Evolutionary conservation across 1,139 yeast species (phyloP).

Genomic region (Sugiyamaella grinbergsii): DNA sequence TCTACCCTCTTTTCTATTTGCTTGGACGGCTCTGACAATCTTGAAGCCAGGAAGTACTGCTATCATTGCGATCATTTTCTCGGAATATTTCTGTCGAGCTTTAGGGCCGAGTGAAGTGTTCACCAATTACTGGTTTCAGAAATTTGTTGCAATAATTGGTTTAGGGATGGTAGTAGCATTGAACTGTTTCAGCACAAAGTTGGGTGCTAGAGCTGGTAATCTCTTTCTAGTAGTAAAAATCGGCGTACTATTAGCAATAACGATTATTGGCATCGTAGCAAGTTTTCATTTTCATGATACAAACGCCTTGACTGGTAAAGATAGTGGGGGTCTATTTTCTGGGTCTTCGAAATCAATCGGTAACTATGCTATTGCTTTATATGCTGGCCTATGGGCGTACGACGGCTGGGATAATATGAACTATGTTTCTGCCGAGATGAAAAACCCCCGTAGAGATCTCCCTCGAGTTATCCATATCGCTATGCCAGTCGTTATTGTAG

Average conservation of each 20-base stretch:
- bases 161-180: slow-evolving; percentile 37
- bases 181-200: slow-evolving; percentile 40
- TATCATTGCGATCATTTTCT: slow-evolving; percentile 46
- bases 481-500: slow-evolving; percentile 46
- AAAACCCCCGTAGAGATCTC: slow-evolving; percentile 42
- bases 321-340: slow-evolving; percentile 32
- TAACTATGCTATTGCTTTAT: slow-evolving; percentile 45
- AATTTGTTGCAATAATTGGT: slow-evolving; percentile 41
- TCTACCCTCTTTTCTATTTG: slow-evolving; percentile 44
- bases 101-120: slow-evolving; percentile 29
- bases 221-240: slow-evolving; percentile 44
- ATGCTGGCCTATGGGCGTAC: slow-evolving; percentile 50
- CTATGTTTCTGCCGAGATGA: slow-evolving; percentile 48
- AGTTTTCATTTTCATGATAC: slow-evolving; percentile 31
- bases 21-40: slow-evolving; percentile 47
- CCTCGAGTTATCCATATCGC: slow-evolving; percentile 47
- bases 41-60: slow-evolving; percentile 49
- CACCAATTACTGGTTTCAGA: slow-evolving; percentile 38
- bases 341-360: slow-evolving; percentile 40
- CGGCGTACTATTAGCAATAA: slow-evolving; percentile 39
- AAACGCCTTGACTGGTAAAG: slow-evolving; percentile 33
- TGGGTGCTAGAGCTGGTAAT: slow-evolving; percentile 44
- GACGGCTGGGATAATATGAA: slow-evolving; percentile 52
- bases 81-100: slow-evolving; percentile 41
- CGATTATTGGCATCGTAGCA: slow-evolving; percentile 41